Percentiles rank a stretch among this genome's conserved stretches.
These are phyloP conservation scores for Emmonsia crescens DNA, from an alignment of 2,329 filamentous ascomycete species.

Conservation along the genomic window DNA sequence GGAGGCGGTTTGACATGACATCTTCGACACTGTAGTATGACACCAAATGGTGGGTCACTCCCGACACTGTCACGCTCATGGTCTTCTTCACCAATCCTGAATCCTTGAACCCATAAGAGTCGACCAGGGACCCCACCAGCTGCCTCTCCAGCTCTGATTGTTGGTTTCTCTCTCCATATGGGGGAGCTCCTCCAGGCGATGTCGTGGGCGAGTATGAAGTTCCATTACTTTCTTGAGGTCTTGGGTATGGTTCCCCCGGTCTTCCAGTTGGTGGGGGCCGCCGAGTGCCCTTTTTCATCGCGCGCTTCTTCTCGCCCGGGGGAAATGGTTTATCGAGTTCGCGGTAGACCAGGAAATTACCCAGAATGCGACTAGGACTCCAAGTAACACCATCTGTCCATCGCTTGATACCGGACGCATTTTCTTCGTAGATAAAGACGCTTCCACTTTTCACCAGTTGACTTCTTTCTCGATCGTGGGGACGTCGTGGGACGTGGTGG, in stretches of 20 bases:
- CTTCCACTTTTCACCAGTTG: slow-evolving; percentile 72
- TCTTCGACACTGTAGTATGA: slow-evolving; percentile 81
- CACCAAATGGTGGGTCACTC: slow-evolving; percentile 72
- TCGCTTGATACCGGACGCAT: slow-evolving; percentile 79
- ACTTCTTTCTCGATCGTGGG: slow-evolving; percentile 71
- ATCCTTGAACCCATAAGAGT: slow-evolving; percentile 78
- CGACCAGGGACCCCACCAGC: slow-evolving; percentile 72
- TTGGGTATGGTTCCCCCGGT: slow-evolving; percentile 44
- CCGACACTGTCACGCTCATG: slow-evolving; percentile 65
- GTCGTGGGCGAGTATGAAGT: slow-evolving; percentile 30
- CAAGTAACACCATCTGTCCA: slow-evolving; percentile 90
- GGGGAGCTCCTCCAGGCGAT: slow-evolving; percentile 15
- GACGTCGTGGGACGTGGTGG: slow-evolving; percentile 67
- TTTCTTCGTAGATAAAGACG: slow-evolving; percentile 86
- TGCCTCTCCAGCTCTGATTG: slow-evolving; percentile 43
- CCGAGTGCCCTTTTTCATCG: slow-evolving; percentile 56
- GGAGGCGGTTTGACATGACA: slow-evolving; percentile 52
- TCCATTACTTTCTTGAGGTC: slow-evolving; percentile 29
- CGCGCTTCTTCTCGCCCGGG: slow-evolving; percentile 74
- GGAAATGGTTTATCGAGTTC: slow-evolving; percentile 69
- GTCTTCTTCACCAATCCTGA: slow-evolving; percentile 85
- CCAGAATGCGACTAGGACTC: slow-evolving; percentile 78
- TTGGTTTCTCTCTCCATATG: slow-evolving; percentile 29
- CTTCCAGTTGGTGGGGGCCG: slow-evolving; percentile 34
- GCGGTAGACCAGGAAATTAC: slow-evolving; percentile 76